Conservation (phyloP, 2,329 filamentous ascomycete species). For the Trichophyton schoenleinii region DNA sequence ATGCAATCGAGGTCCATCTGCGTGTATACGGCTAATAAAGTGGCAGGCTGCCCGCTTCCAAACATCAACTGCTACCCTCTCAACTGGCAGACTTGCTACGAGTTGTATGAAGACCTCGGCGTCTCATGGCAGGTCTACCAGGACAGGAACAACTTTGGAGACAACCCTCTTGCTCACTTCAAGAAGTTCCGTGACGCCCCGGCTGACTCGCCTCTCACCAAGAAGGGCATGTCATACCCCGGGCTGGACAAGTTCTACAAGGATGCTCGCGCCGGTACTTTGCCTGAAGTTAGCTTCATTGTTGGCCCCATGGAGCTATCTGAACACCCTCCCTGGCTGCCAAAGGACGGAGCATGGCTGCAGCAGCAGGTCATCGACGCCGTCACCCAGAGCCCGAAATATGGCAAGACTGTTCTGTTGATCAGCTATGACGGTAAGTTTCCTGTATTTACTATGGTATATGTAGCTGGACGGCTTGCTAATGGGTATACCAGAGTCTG, state of each 20-base stretch:
- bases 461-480: not conserved
- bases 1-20: too few species aligned
- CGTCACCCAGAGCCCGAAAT: slow-evolving; percentile 39
- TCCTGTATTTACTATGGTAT: not conserved
- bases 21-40: not conserved
- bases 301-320: slow-evolving; percentile 40
- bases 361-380: slow-evolving; percentile 42
- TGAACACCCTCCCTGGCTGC: slow-evolving; percentile 43
- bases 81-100: slow-evolving; percentile 42
- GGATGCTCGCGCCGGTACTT: slow-evolving; percentile 38
- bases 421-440: slow-evolving; percentile 38
- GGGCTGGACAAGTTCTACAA: slow-evolving; percentile 40
- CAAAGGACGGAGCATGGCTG: slow-evolving; percentile 44
- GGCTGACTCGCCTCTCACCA: slow-evolving; percentile 30
- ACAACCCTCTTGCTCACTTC: slow-evolving; percentile 45
- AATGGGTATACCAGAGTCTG: slow-evolving; percentile 31
- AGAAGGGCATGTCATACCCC: slow-evolving; percentile 37
- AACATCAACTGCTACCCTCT: slow-evolving; percentile 42
- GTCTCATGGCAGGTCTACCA: slow-evolving; percentile 42
- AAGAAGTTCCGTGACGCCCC: slow-evolving; percentile 39
- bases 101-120: slow-evolving; percentile 38
- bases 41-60: slow-evolving; percentile 26
- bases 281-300: slow-evolving; percentile 42
- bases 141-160: slow-evolving; percentile 41
- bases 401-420: slow-evolving; percentile 38